Percentiles rank a stretch among this genome's conserved stretches.
phyloP scores from a whole-genome alignment of 2,329 filamentous ascomycete species.

The Scytalidium sp. region DNA sequence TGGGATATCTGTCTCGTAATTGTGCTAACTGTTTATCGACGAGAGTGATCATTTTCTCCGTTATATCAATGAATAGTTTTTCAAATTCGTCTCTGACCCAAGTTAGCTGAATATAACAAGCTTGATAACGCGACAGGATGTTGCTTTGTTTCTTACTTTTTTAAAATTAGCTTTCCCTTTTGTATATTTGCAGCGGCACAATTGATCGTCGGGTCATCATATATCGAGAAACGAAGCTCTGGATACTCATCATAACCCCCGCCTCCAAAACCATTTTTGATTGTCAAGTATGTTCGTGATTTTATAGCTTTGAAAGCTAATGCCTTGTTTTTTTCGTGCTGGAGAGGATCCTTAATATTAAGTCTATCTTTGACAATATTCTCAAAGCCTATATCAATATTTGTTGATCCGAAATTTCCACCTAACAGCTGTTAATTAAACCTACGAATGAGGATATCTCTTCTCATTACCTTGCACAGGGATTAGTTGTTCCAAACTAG shows the following conservation, averaged over 20 bases:
- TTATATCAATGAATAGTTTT: conserved; percentile 9
- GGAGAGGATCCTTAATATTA: conserved; percentile 21
- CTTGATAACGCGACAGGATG: no score
- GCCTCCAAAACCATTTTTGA: conserved; percentile 26
- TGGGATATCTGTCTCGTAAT: conserved; percentile 7
- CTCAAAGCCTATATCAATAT: conserved; percentile 37
- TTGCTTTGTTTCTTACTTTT: conserved; percentile 5
- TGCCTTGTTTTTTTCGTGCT: conserved; percentile 1
- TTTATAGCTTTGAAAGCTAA: no score
- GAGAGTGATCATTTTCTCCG: conserved; percentile 11
- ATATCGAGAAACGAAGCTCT: conserved; percentile 32
- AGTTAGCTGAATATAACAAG: no score
- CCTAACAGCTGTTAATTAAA: conserved; percentile 3
- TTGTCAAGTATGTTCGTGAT: no score
- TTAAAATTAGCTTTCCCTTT: conserved; percentile 13
- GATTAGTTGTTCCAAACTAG: conserved; percentile 18
- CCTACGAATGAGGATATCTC: no score
- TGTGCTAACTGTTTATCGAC: conserved; percentile 13
- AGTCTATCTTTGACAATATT: conserved; percentile 29
- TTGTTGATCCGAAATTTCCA: conserved; percentile 31
- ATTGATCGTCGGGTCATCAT: conserved; percentile 28
- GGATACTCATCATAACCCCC: conserved; percentile 30
- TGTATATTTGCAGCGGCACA: conserved; percentile 18
- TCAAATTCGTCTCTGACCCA: conserved; percentile 11
- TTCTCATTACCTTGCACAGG: conserved; percentile 12